Evolutionary conservation across 345 rosid species (phyloP).

Genomic region (Ailanthus altissimus): DNA sequence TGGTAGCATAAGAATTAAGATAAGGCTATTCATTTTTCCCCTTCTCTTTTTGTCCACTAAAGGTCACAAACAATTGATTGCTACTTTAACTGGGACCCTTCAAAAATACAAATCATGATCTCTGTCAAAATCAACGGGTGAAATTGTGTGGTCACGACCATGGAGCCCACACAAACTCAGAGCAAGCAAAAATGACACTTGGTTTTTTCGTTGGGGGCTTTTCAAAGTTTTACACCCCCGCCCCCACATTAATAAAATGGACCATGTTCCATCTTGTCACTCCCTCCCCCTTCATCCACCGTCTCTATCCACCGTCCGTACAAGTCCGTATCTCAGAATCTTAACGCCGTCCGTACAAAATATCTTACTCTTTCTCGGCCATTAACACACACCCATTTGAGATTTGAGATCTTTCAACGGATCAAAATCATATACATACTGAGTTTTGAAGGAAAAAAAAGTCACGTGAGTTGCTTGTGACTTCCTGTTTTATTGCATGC

Average conservation of each 20-base stretch:
- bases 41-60: neutral
- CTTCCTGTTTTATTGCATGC: neutral
- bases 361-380: neutral
- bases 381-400: neutral
- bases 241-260: neutral
- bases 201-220: too few species aligned
- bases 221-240: too few species aligned
- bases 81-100: neutral
- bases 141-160: conserved; percentile 5
- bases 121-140: conserved; percentile 20
- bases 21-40: neutral
- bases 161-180: neutral
- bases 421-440: conserved; percentile 1
- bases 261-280: conserved; percentile 27
- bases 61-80: neutral
- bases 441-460: neutral
- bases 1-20: neutral
- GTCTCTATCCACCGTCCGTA: neutral
- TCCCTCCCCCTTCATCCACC: too few species aligned
- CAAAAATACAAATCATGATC: neutral
- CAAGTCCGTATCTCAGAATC: neutral
- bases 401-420: neutral
- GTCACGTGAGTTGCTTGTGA: conserved; percentile 21
- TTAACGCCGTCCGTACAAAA: neutral
- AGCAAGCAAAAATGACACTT: conserved; percentile 19